Evolutionary conservation across 805 yeast species (phyloP).

Genomic region (Candida vartiovaarae): DNA sequence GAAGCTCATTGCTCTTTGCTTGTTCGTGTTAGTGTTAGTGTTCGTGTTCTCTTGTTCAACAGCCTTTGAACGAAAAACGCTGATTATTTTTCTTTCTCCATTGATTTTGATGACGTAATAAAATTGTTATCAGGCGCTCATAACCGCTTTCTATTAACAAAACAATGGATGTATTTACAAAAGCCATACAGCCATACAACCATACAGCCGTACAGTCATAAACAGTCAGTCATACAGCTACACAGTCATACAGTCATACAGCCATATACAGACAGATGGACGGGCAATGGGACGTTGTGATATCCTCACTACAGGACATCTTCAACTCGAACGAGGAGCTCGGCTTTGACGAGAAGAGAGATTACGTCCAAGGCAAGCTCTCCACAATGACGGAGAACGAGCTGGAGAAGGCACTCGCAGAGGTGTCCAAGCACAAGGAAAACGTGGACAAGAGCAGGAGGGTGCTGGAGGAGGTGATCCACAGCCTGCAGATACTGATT

Average conservation of each 20-base stretch:
- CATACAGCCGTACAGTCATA: too few species aligned
- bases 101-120: too few species aligned
- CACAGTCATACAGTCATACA: background rate
- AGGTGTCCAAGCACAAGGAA: constrained; percentile 44
- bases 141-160: too few species aligned
- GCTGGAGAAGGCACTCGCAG: constrained; percentile 32
- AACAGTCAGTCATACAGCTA: background rate
- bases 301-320: constrained; percentile 61
- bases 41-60: background rate
- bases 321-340: constrained; percentile 53
- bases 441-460: constrained; percentile 48
- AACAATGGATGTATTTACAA: too few species aligned
- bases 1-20: constrained; percentile 11
- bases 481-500: constrained; percentile 43
- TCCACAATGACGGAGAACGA: constrained; percentile 32
- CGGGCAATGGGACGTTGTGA: constrained; percentile 62
- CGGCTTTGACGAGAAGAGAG: constrained; percentile 37
- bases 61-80: too few species aligned
- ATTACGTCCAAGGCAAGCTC: constrained; percentile 24
- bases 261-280: constrained; percentile 27
- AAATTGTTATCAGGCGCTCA: too few species aligned
- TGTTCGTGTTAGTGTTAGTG: background rate
- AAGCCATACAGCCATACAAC: too few species aligned
- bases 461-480: constrained; percentile 32
- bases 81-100: too few species aligned